These are phyloP conservation scores for Cucurbita maxima DNA, from an alignment of 306 rosid species.

Conservation along the genomic window DNA sequence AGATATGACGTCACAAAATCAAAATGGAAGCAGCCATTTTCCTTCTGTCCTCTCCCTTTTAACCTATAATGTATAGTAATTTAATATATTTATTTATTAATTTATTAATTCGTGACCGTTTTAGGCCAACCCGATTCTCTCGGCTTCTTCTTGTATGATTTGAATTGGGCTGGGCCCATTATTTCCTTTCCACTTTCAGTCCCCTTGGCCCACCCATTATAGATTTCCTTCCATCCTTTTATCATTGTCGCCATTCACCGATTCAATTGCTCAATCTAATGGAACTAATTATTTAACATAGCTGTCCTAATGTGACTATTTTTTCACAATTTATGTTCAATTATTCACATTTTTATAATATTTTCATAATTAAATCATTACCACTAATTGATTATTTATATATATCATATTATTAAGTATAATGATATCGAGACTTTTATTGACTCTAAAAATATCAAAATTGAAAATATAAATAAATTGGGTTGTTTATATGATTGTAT, in stretches of 20 bases:
- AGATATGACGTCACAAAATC: neutral
- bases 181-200: neutral
- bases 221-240: neutral
- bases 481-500: no score
- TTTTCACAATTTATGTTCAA: no score
- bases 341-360: no score
- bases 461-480: no score
- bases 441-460: no score
- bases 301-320: neutral
- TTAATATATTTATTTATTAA: neutral
- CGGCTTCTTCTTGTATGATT: neutral
- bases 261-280: neutral
- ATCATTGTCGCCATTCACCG: neutral
- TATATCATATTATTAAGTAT: no score
- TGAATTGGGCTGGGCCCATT: constrained; percentile 7
- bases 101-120: neutral
- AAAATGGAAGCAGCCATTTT: neutral
- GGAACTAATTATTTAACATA: neutral
- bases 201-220: neutral
- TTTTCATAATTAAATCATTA: no score
- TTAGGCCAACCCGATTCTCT: neutral
- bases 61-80: neutral
- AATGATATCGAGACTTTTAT: no score
- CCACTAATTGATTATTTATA: no score
- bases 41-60: neutral